Evolutionary conservation across 495 filamentous ascomycete genomes (phyloP).

Genomic region (Penicillium daleae): DNA sequence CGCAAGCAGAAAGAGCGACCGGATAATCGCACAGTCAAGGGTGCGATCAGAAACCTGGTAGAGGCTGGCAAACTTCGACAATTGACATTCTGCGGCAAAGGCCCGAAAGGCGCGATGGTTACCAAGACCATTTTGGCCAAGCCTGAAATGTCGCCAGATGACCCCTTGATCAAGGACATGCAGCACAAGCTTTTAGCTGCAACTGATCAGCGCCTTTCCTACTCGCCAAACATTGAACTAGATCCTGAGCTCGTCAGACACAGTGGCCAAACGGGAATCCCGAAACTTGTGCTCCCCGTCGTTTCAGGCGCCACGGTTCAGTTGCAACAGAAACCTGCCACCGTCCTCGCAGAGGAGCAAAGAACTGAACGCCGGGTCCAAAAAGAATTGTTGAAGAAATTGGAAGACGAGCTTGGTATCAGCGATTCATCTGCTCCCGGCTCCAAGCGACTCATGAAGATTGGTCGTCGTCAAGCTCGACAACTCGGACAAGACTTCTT

Average conservation of each 20-base stretch:
- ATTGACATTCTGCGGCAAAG: constrained; percentile 64
- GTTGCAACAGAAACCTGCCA: constrained; percentile 44
- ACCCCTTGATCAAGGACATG: constrained; percentile 54
- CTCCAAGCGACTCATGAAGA: constrained; percentile 39
- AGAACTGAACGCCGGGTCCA: constrained; percentile 34
- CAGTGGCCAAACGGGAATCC: constrained; percentile 10
- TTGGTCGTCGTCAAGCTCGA: constrained; percentile 26
- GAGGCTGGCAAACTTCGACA: constrained; percentile 61
- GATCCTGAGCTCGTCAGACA: constrained; percentile 34
- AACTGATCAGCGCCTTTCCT: constrained; percentile 31
- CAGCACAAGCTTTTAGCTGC: constrained; percentile 54
- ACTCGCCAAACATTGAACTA: constrained; percentile 40
- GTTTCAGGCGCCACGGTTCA: constrained; percentile 40
- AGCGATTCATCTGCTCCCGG: constrained; percentile 14
- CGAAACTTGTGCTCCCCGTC: constrained; percentile 31
- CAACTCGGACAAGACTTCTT: background rate
- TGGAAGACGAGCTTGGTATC: constrained; percentile 25
- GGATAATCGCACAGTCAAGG: constrained; percentile 55
- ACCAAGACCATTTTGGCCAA: constrained; percentile 59
- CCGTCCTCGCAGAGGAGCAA: constrained; percentile 35
- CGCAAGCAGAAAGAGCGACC: constrained; percentile 48
- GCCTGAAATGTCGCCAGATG: constrained; percentile 50
- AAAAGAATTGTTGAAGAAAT: constrained; percentile 29
- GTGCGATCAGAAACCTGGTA: constrained; percentile 63
- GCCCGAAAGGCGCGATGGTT: constrained; percentile 54